phyloP scores from a whole-genome alignment of 140 eudicot genomes.

The Bidens hawaiensis region DNA sequence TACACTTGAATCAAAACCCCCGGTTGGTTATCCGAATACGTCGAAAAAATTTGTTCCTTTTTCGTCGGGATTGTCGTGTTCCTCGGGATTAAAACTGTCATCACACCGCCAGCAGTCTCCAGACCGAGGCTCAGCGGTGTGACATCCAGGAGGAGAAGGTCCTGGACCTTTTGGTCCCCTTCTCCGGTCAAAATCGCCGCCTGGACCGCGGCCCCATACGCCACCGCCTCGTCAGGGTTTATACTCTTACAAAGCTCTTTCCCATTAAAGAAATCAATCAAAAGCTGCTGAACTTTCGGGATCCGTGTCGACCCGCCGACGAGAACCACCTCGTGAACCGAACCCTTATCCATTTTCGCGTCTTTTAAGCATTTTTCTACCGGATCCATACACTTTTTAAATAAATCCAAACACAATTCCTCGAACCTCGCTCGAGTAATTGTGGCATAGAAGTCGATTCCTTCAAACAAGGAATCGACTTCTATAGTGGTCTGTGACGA shows the following conservation, averaged over 20 bases:
- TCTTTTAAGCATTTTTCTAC: conserved; percentile 52
- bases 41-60: conserved; percentile 55
- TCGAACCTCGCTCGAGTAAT: conserved; percentile 54
- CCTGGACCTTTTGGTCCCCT: conserved; percentile 59
- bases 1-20: conserved; percentile 59
- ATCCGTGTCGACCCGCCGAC: conserved; percentile 58
- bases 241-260: conserved; percentile 57
- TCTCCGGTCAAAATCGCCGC: conserved; percentile 59
- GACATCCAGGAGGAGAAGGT: conserved; percentile 49
- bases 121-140: conserved; percentile 54
- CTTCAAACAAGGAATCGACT: conserved; percentile 46
- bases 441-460: conserved; percentile 48
- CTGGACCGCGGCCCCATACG: conserved; percentile 60
- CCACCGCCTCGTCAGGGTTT: conserved; percentile 65
- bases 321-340: conserved; percentile 47
- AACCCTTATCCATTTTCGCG: conserved; percentile 51
- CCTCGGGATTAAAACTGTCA: conserved; percentile 49
- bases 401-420: conserved; percentile 52
- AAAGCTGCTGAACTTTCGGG: conserved; percentile 44
- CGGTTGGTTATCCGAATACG: conserved; percentile 53
- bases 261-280: conserved; percentile 57
- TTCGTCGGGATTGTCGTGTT: conserved; percentile 56
- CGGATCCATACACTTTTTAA: conserved; percentile 60
- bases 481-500: conserved; percentile 51
- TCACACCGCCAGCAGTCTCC: conserved; percentile 59